Base-by-base conservation (phyloP, 2,329 filamentous ascomycete species). In the Oidium heveae region DNA sequence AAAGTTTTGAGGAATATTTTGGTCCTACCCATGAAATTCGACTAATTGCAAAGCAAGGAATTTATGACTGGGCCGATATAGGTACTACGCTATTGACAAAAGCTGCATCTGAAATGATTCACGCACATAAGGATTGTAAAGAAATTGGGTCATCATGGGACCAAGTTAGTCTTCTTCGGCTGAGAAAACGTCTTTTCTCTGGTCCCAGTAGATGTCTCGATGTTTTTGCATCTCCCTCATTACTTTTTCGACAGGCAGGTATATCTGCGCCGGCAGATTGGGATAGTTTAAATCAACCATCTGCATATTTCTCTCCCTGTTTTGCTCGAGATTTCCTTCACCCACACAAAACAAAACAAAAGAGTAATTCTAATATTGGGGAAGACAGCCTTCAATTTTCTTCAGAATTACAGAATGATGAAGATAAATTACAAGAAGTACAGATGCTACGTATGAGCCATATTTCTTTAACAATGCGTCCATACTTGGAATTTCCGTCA, bases 61-160 rank as follows among this genome's bases (percentile, higher is more conserved):
- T 81, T 56, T 81, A 77, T 66, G 74, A 81, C 66, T 81, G 77
- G 78, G 77, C 75, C 55, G 74, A 69, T 63, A 75, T 79, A 56
- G 68, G 77, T 5, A 73, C 0, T 70, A 73, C 24, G 9, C 12
- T 13, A 4, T 28, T 33, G n/a, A 32, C 47, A 16, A 20, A 16
- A 50, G 10, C 58, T 24, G 37, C 34, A 10, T 24, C 28, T 16
- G 18, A 18, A 33, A 33, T 10, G 6, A n/a, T 8, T 10, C 13
- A 20, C 13, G 18, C 18, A 20, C 4, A 15, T 3, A 5, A 9
- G 12, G 28, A 28, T 8, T n/a, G 9, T 24, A 28, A 47, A 22
- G 13, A 16, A 15, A 13, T 12, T 16, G n/a, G 32, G 18, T 16
- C 10, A n/a, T 13, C 16, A 22, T 63, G 62, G 62, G 54, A 58